Evolutionary conservation across 1,284 basidiomycete species (phyloP), one percentile per base, ranked within the genome.

Genomic region (Megacollybia platyphylla): DNA sequence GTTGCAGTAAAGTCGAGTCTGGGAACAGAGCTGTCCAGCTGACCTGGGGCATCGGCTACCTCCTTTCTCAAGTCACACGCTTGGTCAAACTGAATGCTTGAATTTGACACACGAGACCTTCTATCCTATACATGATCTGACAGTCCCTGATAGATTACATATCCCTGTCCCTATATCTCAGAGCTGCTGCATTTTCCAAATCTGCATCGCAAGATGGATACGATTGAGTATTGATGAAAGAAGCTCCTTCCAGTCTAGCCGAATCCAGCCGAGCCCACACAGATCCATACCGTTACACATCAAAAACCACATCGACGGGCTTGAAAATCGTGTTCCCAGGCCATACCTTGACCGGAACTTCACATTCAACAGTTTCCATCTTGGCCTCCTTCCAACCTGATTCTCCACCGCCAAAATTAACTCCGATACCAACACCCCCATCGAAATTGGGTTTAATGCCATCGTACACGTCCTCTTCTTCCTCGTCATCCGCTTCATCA

Each of bases 261-360:
- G 15, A 15, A 4, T 11, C 31, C 31, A 34, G 31, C 31, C 31
- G 7, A 34, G 31, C 11, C 11, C 31, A 34, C 11, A 6, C 31
- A 15, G 6, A 28, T 24, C 41, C 41, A 29, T 15, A 20, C 5
- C 17, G 2, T 63, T 56, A 84, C n/a, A 85, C 76, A 54, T 84
- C 78, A 56, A 87, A 87, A 28, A 84, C 73, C 10, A 85, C 76
- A 48, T 85, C 79, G 51, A 73, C 65, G n/a, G 86, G 78, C 59
- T 76, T 79, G 61, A 88, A 92, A 41, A 83, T 85, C 6, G 90
- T 92, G 59, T 90, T 91, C 20, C 87, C 87, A 10, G 90, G 81
- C 69, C 85, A 87, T 3, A 93, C 83, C 51, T 64, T 76, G 44
- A 96, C 76, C n/a, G 88, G 88, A 39, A 96, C 81, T 58, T 88